These are phyloP conservation scores for Candida berthetii DNA, from an alignment of 805 yeast genomes.

Conservation along the genomic window DNA sequence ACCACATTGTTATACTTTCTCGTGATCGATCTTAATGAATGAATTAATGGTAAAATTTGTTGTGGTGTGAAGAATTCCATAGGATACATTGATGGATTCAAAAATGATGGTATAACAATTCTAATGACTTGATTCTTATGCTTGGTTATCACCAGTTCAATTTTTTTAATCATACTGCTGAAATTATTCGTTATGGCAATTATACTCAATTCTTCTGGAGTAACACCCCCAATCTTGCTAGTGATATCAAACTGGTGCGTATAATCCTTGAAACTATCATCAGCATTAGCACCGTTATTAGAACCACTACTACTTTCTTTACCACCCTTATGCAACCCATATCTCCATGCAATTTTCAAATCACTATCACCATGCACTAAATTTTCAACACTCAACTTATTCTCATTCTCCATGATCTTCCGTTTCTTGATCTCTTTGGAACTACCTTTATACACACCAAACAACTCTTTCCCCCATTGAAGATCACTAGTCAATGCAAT, in stretches of 20 bases:
- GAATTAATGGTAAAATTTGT: slow-evolving; percentile 54
- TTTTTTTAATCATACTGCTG: slow-evolving; percentile 29
- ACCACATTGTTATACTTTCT: slow-evolving; percentile 42
- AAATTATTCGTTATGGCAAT: slow-evolving; percentile 32
- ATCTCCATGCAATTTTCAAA: slow-evolving; percentile 92
- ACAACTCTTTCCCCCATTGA: slow-evolving; percentile 63
- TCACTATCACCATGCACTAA: slow-evolving; percentile 35
- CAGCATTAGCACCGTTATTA: slow-evolving; percentile 14
- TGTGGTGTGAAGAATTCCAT: slow-evolving; percentile 40
- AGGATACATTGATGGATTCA: slow-evolving; percentile 72
- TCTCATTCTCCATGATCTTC: slow-evolving; percentile 48
- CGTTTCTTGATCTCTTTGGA: slow-evolving; percentile 60
- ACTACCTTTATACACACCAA: slow-evolving; percentile 71
- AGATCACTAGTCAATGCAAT: slow-evolving; percentile 56
- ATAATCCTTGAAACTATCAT: slow-evolving; percentile 44
- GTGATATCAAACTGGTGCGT: slow-evolving; percentile 73
- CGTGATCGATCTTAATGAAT: slow-evolving; percentile 47
- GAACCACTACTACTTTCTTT: slow-evolving; percentile 11
- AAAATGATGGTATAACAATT: slow-evolving; percentile 66
- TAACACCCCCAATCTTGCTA: slow-evolving; percentile 35
- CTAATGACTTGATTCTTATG: slow-evolving; percentile 48
- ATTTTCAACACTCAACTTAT: slow-evolving; percentile 64
- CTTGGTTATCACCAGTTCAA: slow-evolving; percentile 36
- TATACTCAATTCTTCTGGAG: slow-evolving; percentile 61
- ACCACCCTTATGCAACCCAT: slow-evolving; percentile 45